These are phyloP conservation scores for Colletotrichum simmondsii DNA, from an alignment of 2,329 filamentous ascomycete species.

Conservation along the genomic window DNA sequence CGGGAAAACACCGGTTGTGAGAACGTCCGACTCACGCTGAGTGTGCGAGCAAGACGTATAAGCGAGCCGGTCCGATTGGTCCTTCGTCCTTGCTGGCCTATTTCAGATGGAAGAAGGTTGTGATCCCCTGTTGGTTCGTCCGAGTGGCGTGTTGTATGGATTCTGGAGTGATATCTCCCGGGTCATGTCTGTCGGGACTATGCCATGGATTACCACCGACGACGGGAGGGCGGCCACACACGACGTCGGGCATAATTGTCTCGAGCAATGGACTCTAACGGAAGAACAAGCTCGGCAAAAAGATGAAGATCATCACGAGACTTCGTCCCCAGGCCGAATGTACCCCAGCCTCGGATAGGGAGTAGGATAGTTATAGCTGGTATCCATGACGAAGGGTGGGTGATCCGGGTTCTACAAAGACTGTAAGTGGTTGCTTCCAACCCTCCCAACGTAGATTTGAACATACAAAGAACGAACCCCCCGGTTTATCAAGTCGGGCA, in stretches of 20 bases:
- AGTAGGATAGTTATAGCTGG: not conserved
- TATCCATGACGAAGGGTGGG: conserved; percentile 18
- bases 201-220: not conserved
- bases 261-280: not conserved
- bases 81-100: too few species aligned
- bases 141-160: not conserved
- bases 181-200: not conserved
- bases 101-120: not conserved
- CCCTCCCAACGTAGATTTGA: not conserved
- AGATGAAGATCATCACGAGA: not conserved
- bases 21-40: not conserved
- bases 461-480: not conserved
- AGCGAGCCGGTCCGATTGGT: not conserved
- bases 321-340: not conserved
- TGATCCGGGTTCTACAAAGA: conserved; percentile 4
- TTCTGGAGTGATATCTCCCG: not conserved
- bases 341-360: conserved; percentile 25
- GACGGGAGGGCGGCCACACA: not conserved
- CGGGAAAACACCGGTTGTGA: not conserved
- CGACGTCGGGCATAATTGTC: not conserved
- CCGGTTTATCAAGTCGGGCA: not conserved
- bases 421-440: not conserved
- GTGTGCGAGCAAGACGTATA: not conserved
- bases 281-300: not conserved
- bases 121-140: not conserved